A percentile compares a stretch with the other conserved stretches of the same genome.
phyloP scores from a whole-genome alignment of 371 early-diverging fungal genomes.

The Gilbertella persicaria region DNA sequence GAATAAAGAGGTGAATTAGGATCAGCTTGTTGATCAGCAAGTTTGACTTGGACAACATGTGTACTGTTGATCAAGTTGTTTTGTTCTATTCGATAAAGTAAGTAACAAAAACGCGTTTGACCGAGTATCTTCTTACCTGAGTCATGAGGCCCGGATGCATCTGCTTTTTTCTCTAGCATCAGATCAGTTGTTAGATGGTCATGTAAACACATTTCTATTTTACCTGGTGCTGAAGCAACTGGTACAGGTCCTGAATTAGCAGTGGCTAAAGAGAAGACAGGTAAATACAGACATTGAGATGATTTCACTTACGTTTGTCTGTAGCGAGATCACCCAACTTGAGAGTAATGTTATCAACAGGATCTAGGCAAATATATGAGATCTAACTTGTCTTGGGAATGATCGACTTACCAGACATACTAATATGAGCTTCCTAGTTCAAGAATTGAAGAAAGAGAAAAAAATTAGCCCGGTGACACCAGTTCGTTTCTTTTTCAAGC shows the following conservation, averaged over 20 bases:
- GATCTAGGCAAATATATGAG: constrained; percentile 10
- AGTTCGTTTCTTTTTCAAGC: not conserved
- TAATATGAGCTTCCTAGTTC: not conserved
- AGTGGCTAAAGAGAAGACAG: no score
- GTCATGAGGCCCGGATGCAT: no score
- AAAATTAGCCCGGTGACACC: not conserved
- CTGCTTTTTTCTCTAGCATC: no score
- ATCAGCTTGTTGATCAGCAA: constrained; percentile 79
- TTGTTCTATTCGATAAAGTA: not conserved
- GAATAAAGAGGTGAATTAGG: constrained; percentile 81
- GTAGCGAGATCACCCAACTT: constrained; percentile 39
- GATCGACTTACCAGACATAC: not conserved
- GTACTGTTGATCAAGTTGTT: constrained; percentile 55
- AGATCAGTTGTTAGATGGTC: no score
- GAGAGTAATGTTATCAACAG: constrained; percentile 30
- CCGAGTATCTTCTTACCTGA: no score
- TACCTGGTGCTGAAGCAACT: no score
- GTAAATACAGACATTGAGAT: no score
- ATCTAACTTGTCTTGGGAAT: not conserved
- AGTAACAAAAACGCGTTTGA: not conserved
- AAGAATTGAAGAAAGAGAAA: not conserved
- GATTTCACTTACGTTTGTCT: constrained; percentile 24
- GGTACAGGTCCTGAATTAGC: no score
- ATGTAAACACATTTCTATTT: no score
- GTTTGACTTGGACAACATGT: constrained; percentile 77